phyloP scores from a whole-genome alignment of 805 yeast genomes.

The Candida oleophila region DNA sequence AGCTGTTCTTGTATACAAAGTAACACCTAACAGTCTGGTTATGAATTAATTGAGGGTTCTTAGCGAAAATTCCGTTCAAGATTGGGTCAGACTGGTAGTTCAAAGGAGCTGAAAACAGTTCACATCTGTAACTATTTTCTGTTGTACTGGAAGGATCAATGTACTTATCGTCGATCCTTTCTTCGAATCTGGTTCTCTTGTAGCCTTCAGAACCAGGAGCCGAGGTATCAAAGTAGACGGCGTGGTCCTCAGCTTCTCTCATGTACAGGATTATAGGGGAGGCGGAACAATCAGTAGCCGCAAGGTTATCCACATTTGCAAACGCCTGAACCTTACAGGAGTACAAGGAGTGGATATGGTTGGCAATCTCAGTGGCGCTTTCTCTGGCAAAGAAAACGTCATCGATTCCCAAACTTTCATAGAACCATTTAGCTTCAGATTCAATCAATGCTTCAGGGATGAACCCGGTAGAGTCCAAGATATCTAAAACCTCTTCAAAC shows the following conservation, averaged over 20 bases:
- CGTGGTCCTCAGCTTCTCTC: conserved; percentile 79
- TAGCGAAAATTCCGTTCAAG: conserved; percentile 36
- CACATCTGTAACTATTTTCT: conserved; percentile 61
- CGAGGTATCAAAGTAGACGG: conserved; percentile 83
- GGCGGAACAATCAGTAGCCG: conserved; percentile 14
- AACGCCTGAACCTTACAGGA: conserved; percentile 91
- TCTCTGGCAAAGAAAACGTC: conserved; percentile 90
- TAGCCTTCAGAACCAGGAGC: conserved; percentile 44
- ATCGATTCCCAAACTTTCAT: conserved; percentile 82
- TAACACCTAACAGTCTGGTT: conserved; percentile 62
- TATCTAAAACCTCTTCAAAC: conserved; percentile 76
- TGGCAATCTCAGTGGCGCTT: conserved; percentile 73
- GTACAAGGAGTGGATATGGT: conserved; percentile 83
- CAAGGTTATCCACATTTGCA: conserved; percentile 49
- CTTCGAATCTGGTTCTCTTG: conserved; percentile 56
- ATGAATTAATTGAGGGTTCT: conserved; percentile 31
- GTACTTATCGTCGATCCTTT: conserved; percentile 77
- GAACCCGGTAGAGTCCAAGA: conserved; percentile 78
- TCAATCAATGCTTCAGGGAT: conserved; percentile 87
- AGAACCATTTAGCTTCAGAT: conserved; percentile 86
- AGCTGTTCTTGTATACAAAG: conserved; percentile 74
- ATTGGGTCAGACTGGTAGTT: conserved; percentile 45
- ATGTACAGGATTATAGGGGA: conserved; percentile 72
- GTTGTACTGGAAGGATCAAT: conserved; percentile 51
- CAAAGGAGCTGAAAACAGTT: conserved; percentile 72